Conservation (phyloP, 2,329 filamentous ascomycete genomes). For the Cordyceps tenuipes region DNA sequence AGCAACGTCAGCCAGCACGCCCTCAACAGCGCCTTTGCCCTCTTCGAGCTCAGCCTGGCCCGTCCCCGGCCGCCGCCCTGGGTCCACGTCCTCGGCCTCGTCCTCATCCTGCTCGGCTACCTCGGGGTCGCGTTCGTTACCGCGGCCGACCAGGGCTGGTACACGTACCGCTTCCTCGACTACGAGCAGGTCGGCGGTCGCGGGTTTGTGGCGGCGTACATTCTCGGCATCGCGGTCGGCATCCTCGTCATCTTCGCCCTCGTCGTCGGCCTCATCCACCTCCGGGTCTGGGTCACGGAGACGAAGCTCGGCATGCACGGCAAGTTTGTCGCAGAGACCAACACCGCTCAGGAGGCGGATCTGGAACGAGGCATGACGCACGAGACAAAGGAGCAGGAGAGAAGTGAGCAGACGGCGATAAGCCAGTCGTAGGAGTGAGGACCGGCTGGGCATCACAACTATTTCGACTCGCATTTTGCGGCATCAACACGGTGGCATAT, state of each 20-base stretch:
- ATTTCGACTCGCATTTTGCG: background rate
- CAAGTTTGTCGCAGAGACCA: constrained; percentile 28
- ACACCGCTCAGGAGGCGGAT: background rate
- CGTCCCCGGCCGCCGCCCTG: constrained; percentile 52
- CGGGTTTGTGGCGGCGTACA: constrained; percentile 45
- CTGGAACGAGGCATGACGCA: background rate
- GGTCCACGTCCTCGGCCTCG: constrained; percentile 57
- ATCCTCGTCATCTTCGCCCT: constrained; percentile 45
- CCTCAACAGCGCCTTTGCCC: constrained; percentile 63
- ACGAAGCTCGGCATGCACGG: constrained; percentile 34
- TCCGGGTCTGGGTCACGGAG: constrained; percentile 43
- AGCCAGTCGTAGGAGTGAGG: background rate
- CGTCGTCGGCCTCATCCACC: constrained; percentile 41
- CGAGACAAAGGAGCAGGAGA: background rate
- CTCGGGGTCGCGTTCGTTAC: constrained; percentile 68
- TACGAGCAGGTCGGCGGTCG: constrained; percentile 40
- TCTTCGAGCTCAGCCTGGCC: constrained; percentile 66
- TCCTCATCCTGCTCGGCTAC: constrained; percentile 65
- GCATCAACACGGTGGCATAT: background rate
- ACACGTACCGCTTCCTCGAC: constrained; percentile 74
- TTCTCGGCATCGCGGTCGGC: constrained; percentile 48
- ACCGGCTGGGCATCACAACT: background rate
- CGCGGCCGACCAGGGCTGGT: constrained; percentile 59
- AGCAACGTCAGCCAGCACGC: constrained; percentile 65
- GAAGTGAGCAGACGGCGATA: background rate